A percentile compares a stretch with the other conserved stretches of the same genome.
Conservation (phyloP, 192 early-diverging fungal species). For the Entophlyctis helioformis region DNA sequence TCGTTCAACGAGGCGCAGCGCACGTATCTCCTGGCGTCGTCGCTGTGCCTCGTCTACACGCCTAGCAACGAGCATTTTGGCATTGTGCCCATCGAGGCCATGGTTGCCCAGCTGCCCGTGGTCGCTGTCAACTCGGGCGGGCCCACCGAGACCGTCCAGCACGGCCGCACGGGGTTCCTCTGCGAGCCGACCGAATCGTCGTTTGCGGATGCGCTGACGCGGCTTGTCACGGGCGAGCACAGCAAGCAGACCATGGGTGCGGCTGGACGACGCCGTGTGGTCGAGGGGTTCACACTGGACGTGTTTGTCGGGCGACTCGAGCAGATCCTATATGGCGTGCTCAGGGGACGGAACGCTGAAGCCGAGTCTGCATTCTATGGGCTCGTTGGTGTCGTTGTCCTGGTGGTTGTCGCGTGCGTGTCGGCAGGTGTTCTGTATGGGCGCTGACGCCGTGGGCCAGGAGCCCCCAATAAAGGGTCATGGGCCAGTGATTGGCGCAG, state of each 20-base stretch:
- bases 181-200: constrained; percentile 38
- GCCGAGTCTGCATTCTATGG: no score
- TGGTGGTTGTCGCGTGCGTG: no score
- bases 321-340: no score
- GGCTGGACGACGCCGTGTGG: constrained; percentile 46
- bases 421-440: no score
- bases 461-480: no score
- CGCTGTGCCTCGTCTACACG: constrained; percentile 71
- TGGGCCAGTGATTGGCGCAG: no score
- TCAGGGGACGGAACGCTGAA: no score
- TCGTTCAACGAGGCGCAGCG: constrained; percentile 79
- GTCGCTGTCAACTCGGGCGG: constrained; percentile 80
- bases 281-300: constrained; percentile 47
- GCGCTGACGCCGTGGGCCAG: no score
- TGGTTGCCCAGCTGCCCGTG: constrained; percentile 81
- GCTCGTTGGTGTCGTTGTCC: no score
- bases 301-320: constrained; percentile 63
- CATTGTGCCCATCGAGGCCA: constrained; percentile 93
- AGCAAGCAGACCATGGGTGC: constrained; percentile 45
- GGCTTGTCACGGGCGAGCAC: constrained; percentile 19
- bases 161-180: constrained; percentile 68
- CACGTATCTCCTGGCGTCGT: constrained; percentile 48
- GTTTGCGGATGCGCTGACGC: constrained; percentile 54
- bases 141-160: constrained; percentile 65
- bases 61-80: constrained; percentile 92